Base-by-base conservation (phyloP, 129 eudicot genomes). In the Calendula officinalis region DNA sequence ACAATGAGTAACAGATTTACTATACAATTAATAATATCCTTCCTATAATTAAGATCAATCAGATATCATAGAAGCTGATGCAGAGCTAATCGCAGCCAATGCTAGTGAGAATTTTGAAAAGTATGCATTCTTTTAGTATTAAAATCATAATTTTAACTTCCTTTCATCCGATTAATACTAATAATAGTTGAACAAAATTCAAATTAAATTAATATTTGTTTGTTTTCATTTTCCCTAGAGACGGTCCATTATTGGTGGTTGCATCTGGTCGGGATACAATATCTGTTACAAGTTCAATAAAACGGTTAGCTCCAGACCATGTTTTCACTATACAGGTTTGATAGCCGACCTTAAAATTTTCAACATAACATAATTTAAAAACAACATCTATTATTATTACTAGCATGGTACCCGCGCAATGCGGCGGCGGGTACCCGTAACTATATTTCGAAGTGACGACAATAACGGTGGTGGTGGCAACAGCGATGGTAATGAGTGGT, bases 221-320 rank as follows among this genome's bases (percentile, higher is more conserved):
- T 64, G 7, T 32, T 42, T n/a, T 75, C 39, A 3, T 64, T 32
- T 55, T 56, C 4, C 51, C 0, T 66, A 90, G 97, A 79, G 79
- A 81, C 49, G 97, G 97, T 34, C 97, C 95, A 37, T 37, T 82
- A 49, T 75, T 90, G 88, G 88, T 90, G 67, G 88, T 90, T 68
- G 95, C 97, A 62, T 90, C 95, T 51, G 97, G 97, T 41, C 79
- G 81, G 62, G 97, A 83, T 83, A 90, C 95, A 39, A 83, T 86
- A 56, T 53, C 88, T 62, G 75, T 79, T 76, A 81, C 97, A 67
- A 83, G 83, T 78, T 76, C 91, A 14, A 50, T 90, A 43, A 90
- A 87, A 68, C 81, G 72, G 71, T 79, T 90, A 78, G 95, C 90
- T 68, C 86, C 97, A 12, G 84, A 83, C 58, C 78, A 78, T 69